Percentiles rank a stretch among this genome's conserved stretches.
Evolutionary conservation across 2,329 filamentous ascomycete species (phyloP).

Genomic region (Rhytidhysteron rufulum): DNA sequence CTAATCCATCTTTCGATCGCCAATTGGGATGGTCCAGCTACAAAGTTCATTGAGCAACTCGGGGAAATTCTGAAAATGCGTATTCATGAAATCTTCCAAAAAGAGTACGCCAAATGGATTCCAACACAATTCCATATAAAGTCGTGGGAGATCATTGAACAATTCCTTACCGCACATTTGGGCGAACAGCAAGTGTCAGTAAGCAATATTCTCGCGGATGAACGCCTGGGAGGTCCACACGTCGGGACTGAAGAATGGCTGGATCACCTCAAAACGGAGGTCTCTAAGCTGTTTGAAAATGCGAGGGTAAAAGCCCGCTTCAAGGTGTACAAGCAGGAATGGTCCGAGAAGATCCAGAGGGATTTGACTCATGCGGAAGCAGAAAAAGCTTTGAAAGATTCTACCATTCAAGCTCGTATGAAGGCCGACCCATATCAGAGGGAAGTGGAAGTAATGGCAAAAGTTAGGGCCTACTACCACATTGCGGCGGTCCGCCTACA

Average conservation of each 20-base stretch:
- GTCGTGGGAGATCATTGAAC: constrained; percentile 18
- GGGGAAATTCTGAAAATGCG: constrained; percentile 7
- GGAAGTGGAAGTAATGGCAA: constrained; percentile 61
- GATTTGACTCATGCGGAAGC: constrained; percentile 16
- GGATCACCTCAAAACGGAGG: constrained; percentile 11
- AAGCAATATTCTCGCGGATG: constrained; percentile 20
- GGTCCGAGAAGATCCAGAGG: constrained; percentile 13
- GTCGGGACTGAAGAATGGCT: constrained; percentile 24
- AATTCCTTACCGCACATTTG: constrained; percentile 23
- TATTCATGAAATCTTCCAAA: constrained; percentile 21
- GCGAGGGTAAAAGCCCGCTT: constrained; percentile 22
- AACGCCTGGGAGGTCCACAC: constrained; percentile 35
- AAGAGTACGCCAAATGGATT: constrained; percentile 24
- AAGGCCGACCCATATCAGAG: constrained; percentile 55
- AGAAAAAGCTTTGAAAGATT: constrained; percentile 21
- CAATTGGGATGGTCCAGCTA: constrained; percentile 25
- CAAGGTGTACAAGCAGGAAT: constrained; percentile 21
- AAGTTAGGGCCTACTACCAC: constrained; percentile 66
- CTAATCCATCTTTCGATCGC: constrained; percentile 25
- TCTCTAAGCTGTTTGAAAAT: constrained; percentile 18
- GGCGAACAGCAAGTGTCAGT: constrained; percentile 17
- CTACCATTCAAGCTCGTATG: constrained; percentile 33
- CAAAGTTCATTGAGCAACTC: constrained; percentile 22
- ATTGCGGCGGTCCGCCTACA: constrained; percentile 63
- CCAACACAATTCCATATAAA: constrained; percentile 26